Conservation (phyloP, 768 basidiomycete species). For the Pulveroboletus sp. region DNA sequence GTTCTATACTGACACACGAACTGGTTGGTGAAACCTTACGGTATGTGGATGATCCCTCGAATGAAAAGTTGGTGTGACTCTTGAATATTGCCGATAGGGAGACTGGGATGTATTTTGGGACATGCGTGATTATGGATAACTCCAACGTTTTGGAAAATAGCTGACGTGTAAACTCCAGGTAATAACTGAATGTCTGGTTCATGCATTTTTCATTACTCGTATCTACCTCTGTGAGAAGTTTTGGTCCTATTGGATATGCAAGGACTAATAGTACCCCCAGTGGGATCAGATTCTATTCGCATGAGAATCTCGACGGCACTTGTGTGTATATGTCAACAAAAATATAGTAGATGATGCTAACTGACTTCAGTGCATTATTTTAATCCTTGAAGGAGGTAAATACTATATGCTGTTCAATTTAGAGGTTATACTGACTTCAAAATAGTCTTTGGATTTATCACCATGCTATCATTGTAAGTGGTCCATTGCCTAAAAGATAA, state of each 20-base stretch:
- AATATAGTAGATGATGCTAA: background rate
- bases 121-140: constrained; percentile 10
- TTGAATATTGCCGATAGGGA: constrained; percentile 8
- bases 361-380: constrained; percentile 8
- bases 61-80: background rate
- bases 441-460: constrained; percentile 16
- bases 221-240: constrained; percentile 20
- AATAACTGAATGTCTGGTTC: constrained; percentile 20
- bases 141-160: background rate
- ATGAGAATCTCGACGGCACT: constrained; percentile 7
- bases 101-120: constrained; percentile 7
- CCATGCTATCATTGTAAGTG: constrained; percentile 12
- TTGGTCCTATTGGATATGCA: background rate
- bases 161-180: constrained; percentile 12
- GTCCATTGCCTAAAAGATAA: background rate
- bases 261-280: background rate
- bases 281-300: background rate
- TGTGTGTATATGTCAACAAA: constrained; percentile 10
- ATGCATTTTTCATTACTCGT: constrained; percentile 20
- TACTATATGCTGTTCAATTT: background rate
- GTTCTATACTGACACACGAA: background rate
- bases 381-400: constrained; percentile 21
- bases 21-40: background rate
- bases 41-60: constrained; percentile 1
- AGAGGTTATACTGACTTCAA: constrained; percentile 1